phyloP scores from a whole-genome alignment of 2,329 filamentous ascomycete species.

The Ramichloridium luteum region DNA sequence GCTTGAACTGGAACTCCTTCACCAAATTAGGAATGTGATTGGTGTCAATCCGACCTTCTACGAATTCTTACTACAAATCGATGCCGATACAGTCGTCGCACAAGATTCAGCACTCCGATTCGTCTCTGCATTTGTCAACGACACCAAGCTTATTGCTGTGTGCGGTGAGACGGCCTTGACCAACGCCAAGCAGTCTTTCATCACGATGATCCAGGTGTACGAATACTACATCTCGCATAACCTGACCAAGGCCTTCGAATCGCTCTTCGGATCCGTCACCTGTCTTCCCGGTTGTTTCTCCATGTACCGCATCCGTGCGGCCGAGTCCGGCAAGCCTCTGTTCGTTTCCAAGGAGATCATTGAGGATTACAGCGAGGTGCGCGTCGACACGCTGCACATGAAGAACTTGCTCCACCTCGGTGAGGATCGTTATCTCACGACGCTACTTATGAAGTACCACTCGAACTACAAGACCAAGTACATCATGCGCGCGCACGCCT shows the following conservation, averaged over 20 bases:
- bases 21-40: constrained; percentile 98
- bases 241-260: constrained; percentile 91
- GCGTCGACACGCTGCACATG: constrained; percentile 95
- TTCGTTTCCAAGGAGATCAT: constrained; percentile 92
- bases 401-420: constrained; percentile 95
- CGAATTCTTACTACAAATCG: constrained; percentile 93
- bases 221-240: constrained; percentile 99
- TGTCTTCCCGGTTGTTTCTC: constrained; percentile 98
- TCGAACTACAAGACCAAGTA: constrained; percentile 97
- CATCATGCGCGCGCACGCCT: constrained; percentile 80
- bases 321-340: constrained; percentile 86
- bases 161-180: constrained; percentile 91
- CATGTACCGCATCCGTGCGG: constrained; percentile 94
- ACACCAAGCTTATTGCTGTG: constrained; percentile 83
- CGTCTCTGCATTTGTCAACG: constrained; percentile 78
- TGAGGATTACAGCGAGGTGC: constrained; percentile 77
- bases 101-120: constrained; percentile 83
- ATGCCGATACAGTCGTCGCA: constrained; percentile 91
- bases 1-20: constrained; percentile 94
- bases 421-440: constrained; percentile 95
- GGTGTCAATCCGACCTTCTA: constrained; percentile 95
- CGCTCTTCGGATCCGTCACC: constrained; percentile 90
- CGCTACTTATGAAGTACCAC: constrained; percentile 83
- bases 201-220: constrained; percentile 99
- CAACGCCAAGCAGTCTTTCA: constrained; percentile 83